A percentile compares a stretch with the other conserved stretches of the same genome.
Conservation (phyloP, 805 yeast genomes). For the Naumovozyma castellii region DNA sequence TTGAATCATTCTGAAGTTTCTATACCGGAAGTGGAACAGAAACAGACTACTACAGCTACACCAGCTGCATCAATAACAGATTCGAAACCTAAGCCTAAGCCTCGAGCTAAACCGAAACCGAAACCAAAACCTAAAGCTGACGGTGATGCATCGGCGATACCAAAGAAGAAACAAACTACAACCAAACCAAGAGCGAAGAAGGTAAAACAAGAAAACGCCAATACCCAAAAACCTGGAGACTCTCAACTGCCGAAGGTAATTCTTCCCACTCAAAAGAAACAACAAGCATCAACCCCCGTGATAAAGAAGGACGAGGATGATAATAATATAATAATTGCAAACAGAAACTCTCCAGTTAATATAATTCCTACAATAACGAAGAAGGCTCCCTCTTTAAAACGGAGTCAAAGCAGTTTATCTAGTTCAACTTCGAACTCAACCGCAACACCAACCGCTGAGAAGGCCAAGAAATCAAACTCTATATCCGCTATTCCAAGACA, state of each 20-base stretch:
- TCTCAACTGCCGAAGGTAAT: constrained; percentile 17
- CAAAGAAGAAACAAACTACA: background rate
- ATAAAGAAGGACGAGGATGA: constrained; percentile 7
- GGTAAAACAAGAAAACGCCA: background rate
- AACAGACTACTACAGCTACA: background rate
- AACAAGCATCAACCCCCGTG: constrained; percentile 7
- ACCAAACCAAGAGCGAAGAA: background rate
- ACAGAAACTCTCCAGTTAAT: constrained; percentile 18
- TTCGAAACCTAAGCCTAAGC: too few relatives aligned
- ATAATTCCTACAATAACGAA: background rate
- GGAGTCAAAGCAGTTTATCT: constrained; percentile 1
- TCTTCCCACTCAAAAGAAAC: constrained; percentile 20
- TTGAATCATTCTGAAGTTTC: background rate
- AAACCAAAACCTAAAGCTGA: background rate
- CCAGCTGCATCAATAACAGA: constrained; percentile 4
- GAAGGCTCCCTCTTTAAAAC: constrained; percentile 1
- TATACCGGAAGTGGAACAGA: background rate
- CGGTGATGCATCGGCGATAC: too few relatives aligned
- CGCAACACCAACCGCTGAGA: constrained; percentile 2
- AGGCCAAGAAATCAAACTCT: constrained; percentile 6
- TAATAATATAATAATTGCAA: constrained; percentile 13
- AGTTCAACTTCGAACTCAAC: background rate
- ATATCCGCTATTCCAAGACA: constrained; percentile 4
- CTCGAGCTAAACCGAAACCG: background rate
- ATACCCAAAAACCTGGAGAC: too few relatives aligned